Conservation (phyloP, 441 rosid genomes). For the Gossypium aridum region DNA sequence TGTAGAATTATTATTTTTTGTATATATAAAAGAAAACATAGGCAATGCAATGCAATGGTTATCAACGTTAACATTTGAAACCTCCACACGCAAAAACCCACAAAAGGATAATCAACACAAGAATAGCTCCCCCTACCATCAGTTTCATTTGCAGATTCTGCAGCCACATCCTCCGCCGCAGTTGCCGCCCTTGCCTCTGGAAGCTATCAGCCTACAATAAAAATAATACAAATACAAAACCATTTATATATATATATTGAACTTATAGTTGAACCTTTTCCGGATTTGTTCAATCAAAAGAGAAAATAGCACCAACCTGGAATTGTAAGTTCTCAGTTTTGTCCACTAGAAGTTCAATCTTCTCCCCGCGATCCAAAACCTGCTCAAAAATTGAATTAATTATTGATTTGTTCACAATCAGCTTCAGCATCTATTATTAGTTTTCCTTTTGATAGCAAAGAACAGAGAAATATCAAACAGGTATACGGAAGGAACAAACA, state of each 20-base stretch:
- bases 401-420: not conserved
- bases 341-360: slow-evolving; percentile 89
- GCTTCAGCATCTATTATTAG: no score
- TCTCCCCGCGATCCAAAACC: slow-evolving; percentile 98
- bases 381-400: slow-evolving; percentile 19
- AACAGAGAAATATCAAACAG: not conserved
- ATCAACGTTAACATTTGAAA: slow-evolving; percentile 47
- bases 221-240: not conserved
- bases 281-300: not conserved
- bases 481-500: not conserved
- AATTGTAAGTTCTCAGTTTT: slow-evolving; percentile 87
- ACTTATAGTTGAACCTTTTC: not conserved
- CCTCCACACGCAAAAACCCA: slow-evolving; percentile 77
- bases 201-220: slow-evolving; percentile 76
- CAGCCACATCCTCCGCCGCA: slow-evolving; percentile 93
- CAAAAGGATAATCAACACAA: slow-evolving; percentile 46
- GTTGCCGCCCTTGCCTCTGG: slow-evolving; percentile 92
- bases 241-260: not conserved
- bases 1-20: not conserved
- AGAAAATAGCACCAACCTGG: slow-evolving; percentile 36
- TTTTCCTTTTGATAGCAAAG: not conserved
- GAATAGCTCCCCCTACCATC: slow-evolving; percentile 63
- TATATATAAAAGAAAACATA: not conserved
- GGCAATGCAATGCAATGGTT: not conserved
- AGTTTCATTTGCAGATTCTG: slow-evolving; percentile 86